These are phyloP conservation scores for Chlamydomonas sp. DNA, from an alignment of 139 green algal species.

Conservation along the genomic window DNA sequence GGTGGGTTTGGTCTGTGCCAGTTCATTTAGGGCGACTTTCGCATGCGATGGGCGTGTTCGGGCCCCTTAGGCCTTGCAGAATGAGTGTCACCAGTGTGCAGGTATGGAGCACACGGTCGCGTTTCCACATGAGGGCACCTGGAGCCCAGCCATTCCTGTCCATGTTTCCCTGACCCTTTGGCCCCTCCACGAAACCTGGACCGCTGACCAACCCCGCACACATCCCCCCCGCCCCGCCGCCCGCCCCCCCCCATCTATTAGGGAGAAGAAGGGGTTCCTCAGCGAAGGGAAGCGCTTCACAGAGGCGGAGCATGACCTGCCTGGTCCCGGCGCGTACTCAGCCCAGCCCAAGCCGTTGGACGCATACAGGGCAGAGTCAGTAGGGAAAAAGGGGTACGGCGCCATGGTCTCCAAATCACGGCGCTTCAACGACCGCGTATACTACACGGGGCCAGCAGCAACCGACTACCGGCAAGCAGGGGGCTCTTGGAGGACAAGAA, in stretches of 20 bases:
- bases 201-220: too few relatives aligned
- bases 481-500: background rate
- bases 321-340: constrained; percentile 26
- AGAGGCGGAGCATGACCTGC: constrained; percentile 4
- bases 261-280: constrained; percentile 34
- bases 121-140: too few relatives aligned
- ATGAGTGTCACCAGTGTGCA: too few relatives aligned
- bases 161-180: background rate
- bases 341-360: background rate
- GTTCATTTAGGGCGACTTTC: too few relatives aligned
- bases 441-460: constrained; percentile 21
- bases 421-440: background rate
- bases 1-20: background rate
- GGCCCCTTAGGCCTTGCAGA: too few relatives aligned
- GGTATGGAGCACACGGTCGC: too few relatives aligned
- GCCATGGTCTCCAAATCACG: background rate
- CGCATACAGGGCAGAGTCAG: background rate
- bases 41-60: background rate
- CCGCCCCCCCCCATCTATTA: background rate
- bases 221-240: too few relatives aligned
- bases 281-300: constrained; percentile 8
- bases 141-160: background rate
- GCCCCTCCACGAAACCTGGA: too few relatives aligned
- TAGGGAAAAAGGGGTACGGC: constrained; percentile 28
- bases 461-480: background rate